phyloP scores from a whole-genome alignment of 2,329 filamentous ascomycete species.

The Phialemonium atrogriseum region DNA sequence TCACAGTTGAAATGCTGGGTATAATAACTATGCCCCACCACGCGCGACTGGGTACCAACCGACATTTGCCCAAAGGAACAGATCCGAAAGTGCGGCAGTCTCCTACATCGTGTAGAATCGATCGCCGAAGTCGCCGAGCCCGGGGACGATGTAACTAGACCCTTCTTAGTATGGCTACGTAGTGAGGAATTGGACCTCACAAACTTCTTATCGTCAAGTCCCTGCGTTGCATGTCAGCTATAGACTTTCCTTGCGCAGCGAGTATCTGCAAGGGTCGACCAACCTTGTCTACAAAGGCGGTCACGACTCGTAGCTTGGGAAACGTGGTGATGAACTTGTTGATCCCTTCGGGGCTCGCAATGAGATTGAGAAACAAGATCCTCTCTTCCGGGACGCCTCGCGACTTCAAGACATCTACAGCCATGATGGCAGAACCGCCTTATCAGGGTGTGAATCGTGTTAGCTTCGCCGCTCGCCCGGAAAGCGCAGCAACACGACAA shows the following conservation, averaged over 20 bases:
- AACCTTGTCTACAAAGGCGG: conserved; percentile 93
- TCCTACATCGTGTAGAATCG: conserved; percentile 82
- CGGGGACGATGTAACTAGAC: conserved; percentile 84
- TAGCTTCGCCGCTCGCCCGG: no score
- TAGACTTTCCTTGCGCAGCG: no score
- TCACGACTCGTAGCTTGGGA: conserved; percentile 83
- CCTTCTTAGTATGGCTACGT: conserved; percentile 25
- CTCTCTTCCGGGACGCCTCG: conserved; percentile 90
- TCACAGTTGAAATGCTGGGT: no score
- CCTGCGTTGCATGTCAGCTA: no score
- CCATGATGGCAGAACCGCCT: conserved; percentile 96
- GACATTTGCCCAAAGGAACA: no score
- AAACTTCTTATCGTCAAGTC: conserved; percentile 95
- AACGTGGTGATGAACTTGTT: conserved; percentile 83
- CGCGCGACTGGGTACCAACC: no score
- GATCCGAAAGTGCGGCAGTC: no score
- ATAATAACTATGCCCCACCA: no score
- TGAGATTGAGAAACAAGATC: conserved; percentile 93
- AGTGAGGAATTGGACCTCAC: conserved; percentile 2
- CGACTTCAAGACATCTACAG: conserved; percentile 83
- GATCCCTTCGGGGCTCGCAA: conserved; percentile 92
- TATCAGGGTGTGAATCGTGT: conserved; percentile 4
- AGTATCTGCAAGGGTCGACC: no score
- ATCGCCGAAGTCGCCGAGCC: conserved; percentile 91
- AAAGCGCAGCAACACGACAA: no score